Percentiles rank a stretch among this genome's conserved stretches.
Conservation (phyloP, 192 early-diverging fungal genomes). For the Pilaira anomala region DNA sequence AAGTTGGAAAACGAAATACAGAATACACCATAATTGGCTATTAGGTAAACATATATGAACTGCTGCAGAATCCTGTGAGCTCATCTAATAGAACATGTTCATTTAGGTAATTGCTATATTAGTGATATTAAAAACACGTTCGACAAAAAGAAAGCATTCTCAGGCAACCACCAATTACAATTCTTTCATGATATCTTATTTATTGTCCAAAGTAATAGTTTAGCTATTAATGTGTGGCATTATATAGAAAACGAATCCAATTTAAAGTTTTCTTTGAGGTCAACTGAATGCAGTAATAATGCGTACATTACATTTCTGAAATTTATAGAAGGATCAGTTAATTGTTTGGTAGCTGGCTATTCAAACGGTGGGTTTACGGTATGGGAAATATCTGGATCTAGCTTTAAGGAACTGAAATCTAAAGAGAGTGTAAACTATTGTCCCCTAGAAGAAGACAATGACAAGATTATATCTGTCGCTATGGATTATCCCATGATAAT, state of each 20-base stretch:
- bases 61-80: background rate
- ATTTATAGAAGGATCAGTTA: background rate
- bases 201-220: background rate
- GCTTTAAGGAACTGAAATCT: background rate
- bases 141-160: background rate
- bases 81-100: too few relatives aligned
- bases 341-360: constrained; percentile 37
- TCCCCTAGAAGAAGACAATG: background rate
- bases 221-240: constrained; percentile 11
- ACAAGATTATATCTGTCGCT: constrained; percentile 15
- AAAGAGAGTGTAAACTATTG: constrained; percentile 4
- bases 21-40: constrained; percentile 49
- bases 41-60: constrained; percentile 32
- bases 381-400: constrained; percentile 22
- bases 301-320: constrained; percentile 4
- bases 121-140: background rate
- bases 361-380: constrained; percentile 37
- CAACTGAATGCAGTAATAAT: background rate
- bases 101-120: constrained; percentile 14
- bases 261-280: background rate
- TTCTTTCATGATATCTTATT: constrained; percentile 7
- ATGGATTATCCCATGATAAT: constrained; percentile 29
- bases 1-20: constrained; percentile 44
- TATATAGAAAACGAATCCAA: background rate
- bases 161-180: background rate